phyloP scores from a whole-genome alignment of 2,329 filamentous ascomycete genomes.

The Coniochaeta sp. region DNA sequence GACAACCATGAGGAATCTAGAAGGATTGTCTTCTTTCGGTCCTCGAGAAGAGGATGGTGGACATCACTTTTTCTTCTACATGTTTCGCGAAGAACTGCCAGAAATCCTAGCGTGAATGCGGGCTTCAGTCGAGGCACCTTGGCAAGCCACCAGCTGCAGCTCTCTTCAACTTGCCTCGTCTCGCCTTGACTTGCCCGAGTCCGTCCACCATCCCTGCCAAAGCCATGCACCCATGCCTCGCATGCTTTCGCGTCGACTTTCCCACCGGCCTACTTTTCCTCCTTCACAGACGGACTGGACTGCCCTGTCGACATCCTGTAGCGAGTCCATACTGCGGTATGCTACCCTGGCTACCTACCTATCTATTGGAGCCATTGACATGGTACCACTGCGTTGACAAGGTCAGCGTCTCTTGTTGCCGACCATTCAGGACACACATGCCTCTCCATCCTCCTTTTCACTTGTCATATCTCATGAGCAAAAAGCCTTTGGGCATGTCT shows the following conservation, averaged over 20 bases:
- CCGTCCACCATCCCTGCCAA: neutral
- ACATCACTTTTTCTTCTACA: neutral
- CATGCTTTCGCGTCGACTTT: slow-evolving; percentile 2
- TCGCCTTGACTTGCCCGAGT: slow-evolving; percentile 5
- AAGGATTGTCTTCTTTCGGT: too few species aligned
- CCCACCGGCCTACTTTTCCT: neutral
- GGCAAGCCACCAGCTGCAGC: neutral
- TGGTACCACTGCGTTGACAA: neutral
- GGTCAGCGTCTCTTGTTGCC: neutral
- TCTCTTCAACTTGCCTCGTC: slow-evolving; percentile 1
- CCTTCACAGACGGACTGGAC: neutral
- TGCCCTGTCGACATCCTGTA: neutral
- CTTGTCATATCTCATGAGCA: neutral
- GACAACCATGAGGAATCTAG: too few species aligned
- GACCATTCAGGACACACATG: neutral
- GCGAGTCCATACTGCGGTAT: too few species aligned
- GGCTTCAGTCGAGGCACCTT: neutral
- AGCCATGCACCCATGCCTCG: neutral
- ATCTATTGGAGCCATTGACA: neutral
- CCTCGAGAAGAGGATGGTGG: neutral
- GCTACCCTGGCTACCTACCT: too few species aligned
- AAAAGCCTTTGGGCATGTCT: neutral
- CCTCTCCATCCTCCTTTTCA: neutral
- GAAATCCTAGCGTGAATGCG: neutral
- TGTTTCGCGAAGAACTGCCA: neutral